A percentile compares a stretch with the other conserved stretches of the same genome.
phyloP scores from a whole-genome alignment of 2,329 filamentous ascomycete genomes.

The Coniochaeta ligniaria region DNA sequence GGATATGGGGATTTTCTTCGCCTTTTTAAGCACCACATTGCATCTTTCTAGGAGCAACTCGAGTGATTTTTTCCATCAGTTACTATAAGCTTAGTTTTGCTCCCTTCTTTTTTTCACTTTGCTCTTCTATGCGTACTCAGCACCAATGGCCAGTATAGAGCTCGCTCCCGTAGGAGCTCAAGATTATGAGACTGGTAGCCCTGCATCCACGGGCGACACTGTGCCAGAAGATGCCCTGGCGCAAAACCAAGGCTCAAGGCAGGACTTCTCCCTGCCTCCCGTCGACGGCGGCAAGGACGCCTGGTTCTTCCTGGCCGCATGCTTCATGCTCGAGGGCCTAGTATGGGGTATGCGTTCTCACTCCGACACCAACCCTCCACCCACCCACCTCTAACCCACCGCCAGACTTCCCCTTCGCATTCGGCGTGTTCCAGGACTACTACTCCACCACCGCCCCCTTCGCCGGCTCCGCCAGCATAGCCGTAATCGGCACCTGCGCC shows the following conservation, averaged over 20 bases:
- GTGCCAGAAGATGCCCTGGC: not conserved
- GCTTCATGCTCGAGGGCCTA: slow-evolving; percentile 43
- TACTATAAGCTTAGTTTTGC: too few species aligned
- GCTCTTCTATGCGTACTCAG: too few species aligned
- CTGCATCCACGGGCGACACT: not conserved
- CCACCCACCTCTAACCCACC: not conserved
- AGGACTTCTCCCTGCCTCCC: slow-evolving; percentile 22
- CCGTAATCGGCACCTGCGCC: slow-evolving; percentile 57
- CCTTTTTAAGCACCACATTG: not conserved
- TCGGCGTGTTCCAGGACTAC: slow-evolving; percentile 65
- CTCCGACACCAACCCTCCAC: not conserved
- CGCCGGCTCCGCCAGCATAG: slow-evolving; percentile 42
- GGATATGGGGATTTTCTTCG: not conserved
- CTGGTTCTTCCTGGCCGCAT: slow-evolving; percentile 38
- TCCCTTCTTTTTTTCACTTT: not conserved
- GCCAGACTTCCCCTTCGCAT: slow-evolving; percentile 59
- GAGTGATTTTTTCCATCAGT: not conserved
- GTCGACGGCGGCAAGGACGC: slow-evolving; percentile 29
- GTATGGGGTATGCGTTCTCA: slow-evolving; percentile 40
- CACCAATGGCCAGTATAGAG: not conserved
- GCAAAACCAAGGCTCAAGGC: not conserved
- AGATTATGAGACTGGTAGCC: not conserved
- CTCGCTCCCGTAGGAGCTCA: not conserved
- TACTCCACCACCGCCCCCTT: slow-evolving; percentile 57
- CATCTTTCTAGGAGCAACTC: not conserved